phyloP scores from a whole-genome alignment of 257 asterid genomes.

The Solanum tacnaense region DNA sequence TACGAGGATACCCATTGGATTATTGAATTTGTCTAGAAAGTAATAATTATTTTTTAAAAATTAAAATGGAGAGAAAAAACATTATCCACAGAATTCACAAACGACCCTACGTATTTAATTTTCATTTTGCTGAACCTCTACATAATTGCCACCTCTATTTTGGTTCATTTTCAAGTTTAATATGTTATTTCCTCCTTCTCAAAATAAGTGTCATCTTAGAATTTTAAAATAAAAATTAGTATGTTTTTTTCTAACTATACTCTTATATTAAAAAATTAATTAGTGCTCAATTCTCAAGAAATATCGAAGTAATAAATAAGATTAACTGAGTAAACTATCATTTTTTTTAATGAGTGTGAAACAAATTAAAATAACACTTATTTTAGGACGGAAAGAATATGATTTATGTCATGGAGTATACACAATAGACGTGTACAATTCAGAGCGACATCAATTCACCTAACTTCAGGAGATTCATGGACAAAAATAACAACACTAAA shows the following conservation, averaged over 20 bases:
- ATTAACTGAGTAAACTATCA: rapidly evolving
- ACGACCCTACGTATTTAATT: neutral
- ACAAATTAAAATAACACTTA: neutral
- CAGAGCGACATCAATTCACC: neutral
- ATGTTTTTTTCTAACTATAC: neutral
- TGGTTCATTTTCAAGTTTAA: neutral
- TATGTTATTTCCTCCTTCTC: rapidly evolving
- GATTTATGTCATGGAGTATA: neutral
- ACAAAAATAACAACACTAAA: neutral
- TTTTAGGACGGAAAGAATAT: rapidly evolving
- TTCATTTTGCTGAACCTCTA: neutral
- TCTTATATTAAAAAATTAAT: rapidly evolving
- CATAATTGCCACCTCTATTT: neutral
- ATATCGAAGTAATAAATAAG: neutral
- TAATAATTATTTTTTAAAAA: neutral
- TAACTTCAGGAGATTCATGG: constrained; percentile 13
- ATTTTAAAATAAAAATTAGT: neutral
- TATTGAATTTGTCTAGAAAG: neutral
- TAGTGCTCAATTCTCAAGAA: neutral
- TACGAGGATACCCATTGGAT: neutral
- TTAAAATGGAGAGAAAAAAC: neutral
- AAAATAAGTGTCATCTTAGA: neutral
- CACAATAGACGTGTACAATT: neutral
- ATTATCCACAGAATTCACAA: neutral
- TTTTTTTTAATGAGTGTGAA: neutral